Base-by-base conservation (phyloP, 2,329 filamentous ascomycete genomes). In the Cercospora brassicicola region DNA sequence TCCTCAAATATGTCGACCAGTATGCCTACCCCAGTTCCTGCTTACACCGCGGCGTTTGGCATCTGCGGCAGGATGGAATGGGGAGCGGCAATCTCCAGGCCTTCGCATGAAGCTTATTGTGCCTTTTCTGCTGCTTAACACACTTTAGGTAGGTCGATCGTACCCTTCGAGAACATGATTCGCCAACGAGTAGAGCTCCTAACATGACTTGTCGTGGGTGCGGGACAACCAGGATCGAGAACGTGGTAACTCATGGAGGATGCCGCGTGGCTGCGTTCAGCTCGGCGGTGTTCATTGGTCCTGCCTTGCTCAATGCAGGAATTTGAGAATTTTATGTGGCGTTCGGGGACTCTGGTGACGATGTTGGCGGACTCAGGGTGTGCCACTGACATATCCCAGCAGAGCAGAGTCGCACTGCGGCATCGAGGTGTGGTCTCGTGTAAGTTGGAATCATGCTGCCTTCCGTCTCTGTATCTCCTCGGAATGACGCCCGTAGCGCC, bases 51-150 rank as follows among this genome's bases (percentile, higher is more conserved):
- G 61, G 61, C 33, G 48, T 2, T 61, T 10, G 4, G 18, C 18
- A 30, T 15, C 26, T 39, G 61, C 11, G 28, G 45, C 48, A n/a
- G 26, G 30, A 42, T 39, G 42, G 20, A 39, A 30, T n/a, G 26
- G 20, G 8, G 7, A 18, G n/a, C 61, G 61, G 61, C 15, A 33
- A 48, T 42, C 20, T 64, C 61, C 42, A 64, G 48, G 31, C 2
- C 51, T 56, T 36, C 30, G 61, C 61, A 33, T 56, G 48, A 28
- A 57, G 61, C 61, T 57, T 64, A 57, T 57, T 42, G 15, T 36
- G 31, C 11, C 45, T 26, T 15, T n/a, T 39, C 13, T 15, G 33
- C 48, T 36, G 28, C 31, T 64, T 64, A 33, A 39, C 23, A 31
- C 61, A 30, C 2, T 57, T 45, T 28, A 64, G 61, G 48, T 55